Evolutionary conservation across 176 grass and related monocot genomes (phyloP).

Genomic region (Dendrocalamus sinicus): DNA sequence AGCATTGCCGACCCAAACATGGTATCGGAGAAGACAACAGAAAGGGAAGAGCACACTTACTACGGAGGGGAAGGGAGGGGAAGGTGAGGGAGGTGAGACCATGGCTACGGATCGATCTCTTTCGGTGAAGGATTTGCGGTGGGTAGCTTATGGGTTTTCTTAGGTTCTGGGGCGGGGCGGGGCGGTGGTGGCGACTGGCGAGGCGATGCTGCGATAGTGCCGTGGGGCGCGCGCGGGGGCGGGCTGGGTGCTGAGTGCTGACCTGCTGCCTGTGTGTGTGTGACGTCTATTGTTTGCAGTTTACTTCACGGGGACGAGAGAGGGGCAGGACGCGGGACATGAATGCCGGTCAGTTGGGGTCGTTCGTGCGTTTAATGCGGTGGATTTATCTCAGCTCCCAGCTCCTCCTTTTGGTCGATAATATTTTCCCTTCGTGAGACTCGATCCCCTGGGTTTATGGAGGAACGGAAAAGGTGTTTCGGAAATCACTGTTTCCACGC

Average conservation of each 20-base stretch:
- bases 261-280: conserved; percentile 4
- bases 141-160: conserved; percentile 8
- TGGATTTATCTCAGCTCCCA: neutral
- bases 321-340: conserved; percentile 30
- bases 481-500: too few species aligned
- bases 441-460: neutral
- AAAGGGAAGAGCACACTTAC: conserved; percentile 45
- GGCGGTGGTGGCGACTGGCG: conserved; percentile 29
- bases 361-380: conserved; percentile 50
- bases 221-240: neutral
- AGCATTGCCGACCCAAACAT: neutral
- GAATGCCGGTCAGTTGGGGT: conserved; percentile 56
- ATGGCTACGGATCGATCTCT: conserved; percentile 28
- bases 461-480: neutral
- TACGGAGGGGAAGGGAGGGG: conserved; percentile 41
- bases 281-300: conserved; percentile 39
- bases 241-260: neutral
- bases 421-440: neutral
- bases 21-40: neutral
- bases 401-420: neutral
- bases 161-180: conserved; percentile 6
- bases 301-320: conserved; percentile 45
- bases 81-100: conserved; percentile 55
- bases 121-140: conserved; percentile 13
- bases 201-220: conserved; percentile 1